These are phyloP conservation scores for Aspergillus ostianus DNA, from an alignment of 495 filamentous ascomycete genomes.

Conservation along the genomic window DNA sequence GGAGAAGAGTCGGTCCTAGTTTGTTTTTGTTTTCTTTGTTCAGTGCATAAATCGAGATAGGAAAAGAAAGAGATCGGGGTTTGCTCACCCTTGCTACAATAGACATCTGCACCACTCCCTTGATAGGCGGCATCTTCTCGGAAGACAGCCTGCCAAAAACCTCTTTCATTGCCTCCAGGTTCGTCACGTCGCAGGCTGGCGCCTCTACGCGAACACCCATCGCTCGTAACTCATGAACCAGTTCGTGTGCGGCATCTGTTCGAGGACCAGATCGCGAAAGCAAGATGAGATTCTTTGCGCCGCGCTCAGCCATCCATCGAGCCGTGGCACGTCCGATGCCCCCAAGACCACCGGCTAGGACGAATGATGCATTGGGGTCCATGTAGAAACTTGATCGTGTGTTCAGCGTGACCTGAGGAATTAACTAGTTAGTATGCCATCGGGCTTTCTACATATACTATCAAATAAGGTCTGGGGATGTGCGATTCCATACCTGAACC, in stretches of 20 bases:
- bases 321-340: constrained; percentile 60
- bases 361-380: constrained; percentile 52
- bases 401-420: constrained; percentile 17
- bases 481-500: too few relatives aligned
- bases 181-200: constrained; percentile 27
- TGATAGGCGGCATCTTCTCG: constrained; percentile 28
- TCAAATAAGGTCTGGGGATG: too few relatives aligned
- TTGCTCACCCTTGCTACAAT: constrained; percentile 20
- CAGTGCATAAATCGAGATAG: too few relatives aligned
- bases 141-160: constrained; percentile 15
- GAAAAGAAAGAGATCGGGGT: too few relatives aligned
- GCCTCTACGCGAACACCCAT: constrained; percentile 15
- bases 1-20: constrained; percentile 40
- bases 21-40: too few relatives aligned
- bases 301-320: constrained; percentile 57
- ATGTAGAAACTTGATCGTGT: constrained; percentile 15
- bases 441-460: too few relatives aligned
- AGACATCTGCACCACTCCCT: constrained; percentile 33
- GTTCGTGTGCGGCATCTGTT: constrained; percentile 11
- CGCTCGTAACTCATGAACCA: constrained; percentile 15
- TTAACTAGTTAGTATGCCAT: too few relatives aligned
- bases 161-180: constrained; percentile 20
- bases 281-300: constrained; percentile 55
- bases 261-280: constrained; percentile 28
- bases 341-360: constrained; percentile 62